These are phyloP conservation scores for Fusarium sp. DNA, from an alignment of 2,329 filamentous ascomycete species.

Conservation along the genomic window DNA sequence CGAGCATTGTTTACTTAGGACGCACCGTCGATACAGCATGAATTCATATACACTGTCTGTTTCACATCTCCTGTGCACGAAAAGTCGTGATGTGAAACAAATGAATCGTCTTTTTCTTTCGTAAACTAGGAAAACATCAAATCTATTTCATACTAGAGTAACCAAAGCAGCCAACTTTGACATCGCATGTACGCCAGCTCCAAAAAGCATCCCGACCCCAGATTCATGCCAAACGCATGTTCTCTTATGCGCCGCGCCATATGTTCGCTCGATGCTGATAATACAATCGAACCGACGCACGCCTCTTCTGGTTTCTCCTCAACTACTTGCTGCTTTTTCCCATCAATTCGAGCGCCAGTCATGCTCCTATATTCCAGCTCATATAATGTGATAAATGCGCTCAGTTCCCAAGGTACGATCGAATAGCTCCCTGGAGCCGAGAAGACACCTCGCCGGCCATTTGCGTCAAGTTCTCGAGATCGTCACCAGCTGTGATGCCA, in stretches of 20 bases:
- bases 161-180: slow-evolving; percentile 51
- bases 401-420: slow-evolving; percentile 74
- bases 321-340: slow-evolving; percentile 37
- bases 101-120: slow-evolving; percentile 13
- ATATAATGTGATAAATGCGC: not conserved
- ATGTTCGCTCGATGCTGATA: slow-evolving; percentile 24
- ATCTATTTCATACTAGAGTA: slow-evolving; percentile 55
- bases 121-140: slow-evolving; percentile 42
- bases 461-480: slow-evolving; percentile 90
- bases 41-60: slow-evolving; percentile 13
- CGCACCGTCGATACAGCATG: slow-evolving; percentile 18
- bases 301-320: slow-evolving; percentile 19
- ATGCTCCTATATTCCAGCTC: slow-evolving; percentile 10
- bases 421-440: slow-evolving; percentile 83
- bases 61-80: not conserved
- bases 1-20: slow-evolving; percentile 37
- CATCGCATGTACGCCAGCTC: slow-evolving; percentile 53
- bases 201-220: slow-evolving; percentile 48
- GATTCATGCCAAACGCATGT: slow-evolving; percentile 43
- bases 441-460: slow-evolving; percentile 88
- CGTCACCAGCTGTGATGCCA: slow-evolving; percentile 94
- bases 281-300: slow-evolving; percentile 26
- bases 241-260: slow-evolving; percentile 19
- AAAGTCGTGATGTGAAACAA: not conserved
- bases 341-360: slow-evolving; percentile 27